These are phyloP conservation scores for Paramecium sexaurelia DNA, from an alignment of 73 alveolate genomes.

Conservation along the genomic window DNA sequence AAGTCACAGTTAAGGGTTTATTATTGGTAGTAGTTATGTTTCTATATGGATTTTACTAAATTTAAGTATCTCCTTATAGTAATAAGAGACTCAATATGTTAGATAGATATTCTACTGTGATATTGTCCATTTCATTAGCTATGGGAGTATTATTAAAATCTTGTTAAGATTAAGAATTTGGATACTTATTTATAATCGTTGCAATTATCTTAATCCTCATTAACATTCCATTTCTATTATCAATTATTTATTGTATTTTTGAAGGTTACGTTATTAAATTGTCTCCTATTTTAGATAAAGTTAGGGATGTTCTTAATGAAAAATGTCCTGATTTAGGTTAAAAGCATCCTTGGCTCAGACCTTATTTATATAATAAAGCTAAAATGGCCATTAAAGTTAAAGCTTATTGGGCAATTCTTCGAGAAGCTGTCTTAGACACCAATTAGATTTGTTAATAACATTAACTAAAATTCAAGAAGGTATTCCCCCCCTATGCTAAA, in stretches of 20 bases:
- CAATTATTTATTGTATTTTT: conserved; percentile 16
- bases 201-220: background rate
- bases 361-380: background rate
- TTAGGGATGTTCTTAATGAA: background rate
- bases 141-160: conserved; percentile 14
- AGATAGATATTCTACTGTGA: conserved; percentile 52
- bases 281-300: background rate
- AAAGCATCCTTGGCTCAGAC: background rate
- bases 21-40: conserved; percentile 30
- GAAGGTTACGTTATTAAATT: conserved; percentile 7
- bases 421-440: background rate
- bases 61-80: conserved; percentile 34
- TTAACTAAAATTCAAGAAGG: background rate
- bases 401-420: background rate
- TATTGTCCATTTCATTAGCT: conserved; percentile 19
- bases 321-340: background rate
- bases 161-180: background rate
- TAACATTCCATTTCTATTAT: conserved; percentile 1
- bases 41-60: conserved; percentile 24
- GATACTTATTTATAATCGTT: background rate
- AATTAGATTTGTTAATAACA: background rate
- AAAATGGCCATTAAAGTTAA: conserved; percentile 25
- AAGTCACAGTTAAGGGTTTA: conserved; percentile 51
- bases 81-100: conserved; percentile 53
- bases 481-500: conserved; percentile 15